phyloP scores from a whole-genome alignment of 2,329 filamentous ascomycete genomes.

The Aspergillus ochraceus region DNA sequence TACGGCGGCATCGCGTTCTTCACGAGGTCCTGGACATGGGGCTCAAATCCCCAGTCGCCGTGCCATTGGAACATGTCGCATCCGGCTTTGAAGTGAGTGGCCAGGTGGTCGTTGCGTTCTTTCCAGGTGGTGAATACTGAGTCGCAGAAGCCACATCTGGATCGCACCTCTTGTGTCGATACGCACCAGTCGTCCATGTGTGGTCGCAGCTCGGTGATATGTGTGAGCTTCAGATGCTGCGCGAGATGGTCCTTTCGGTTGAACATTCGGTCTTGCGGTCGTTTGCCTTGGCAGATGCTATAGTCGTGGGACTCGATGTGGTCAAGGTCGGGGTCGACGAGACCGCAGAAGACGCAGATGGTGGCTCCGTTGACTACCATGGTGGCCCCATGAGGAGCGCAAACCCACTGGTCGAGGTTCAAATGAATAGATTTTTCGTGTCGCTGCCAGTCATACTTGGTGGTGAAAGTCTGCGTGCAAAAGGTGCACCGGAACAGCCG shows the following conservation, averaged over 20 bases:
- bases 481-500: slow-evolving; percentile 44
- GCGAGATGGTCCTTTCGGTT: slow-evolving; percentile 60
- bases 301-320: slow-evolving; percentile 60
- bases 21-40: slow-evolving; percentile 31
- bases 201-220: slow-evolving; percentile 50
- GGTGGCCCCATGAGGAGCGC: slow-evolving; percentile 42
- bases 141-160: slow-evolving; percentile 30
- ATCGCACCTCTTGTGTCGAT: slow-evolving; percentile 49
- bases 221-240: slow-evolving; percentile 58
- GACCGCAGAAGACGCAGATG: slow-evolving; percentile 1
- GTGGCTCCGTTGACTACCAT: slow-evolving; percentile 28
- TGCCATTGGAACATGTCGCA: slow-evolving; percentile 36
- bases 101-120: slow-evolving; percentile 32
- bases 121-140: slow-evolving; percentile 5
- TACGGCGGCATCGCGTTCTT: slow-evolving; percentile 38
- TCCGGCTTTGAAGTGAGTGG: slow-evolving; percentile 36
- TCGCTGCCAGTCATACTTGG: slow-evolving; percentile 49
- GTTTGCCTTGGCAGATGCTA: slow-evolving; percentile 55
- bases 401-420: slow-evolving; percentile 57
- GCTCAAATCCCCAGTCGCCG: slow-evolving; percentile 40
- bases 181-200: slow-evolving; percentile 58
- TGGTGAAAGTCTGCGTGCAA: slow-evolving; percentile 46
- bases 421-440: slow-evolving; percentile 50
- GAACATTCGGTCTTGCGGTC: slow-evolving; percentile 56
- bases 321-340: slow-evolving; percentile 27